Evolutionary conservation across 2,329 filamentous ascomycete species (phyloP), one percentile per base, ranked within the genome.

Genomic region (Ceratocystiopsis minuta): DNA sequence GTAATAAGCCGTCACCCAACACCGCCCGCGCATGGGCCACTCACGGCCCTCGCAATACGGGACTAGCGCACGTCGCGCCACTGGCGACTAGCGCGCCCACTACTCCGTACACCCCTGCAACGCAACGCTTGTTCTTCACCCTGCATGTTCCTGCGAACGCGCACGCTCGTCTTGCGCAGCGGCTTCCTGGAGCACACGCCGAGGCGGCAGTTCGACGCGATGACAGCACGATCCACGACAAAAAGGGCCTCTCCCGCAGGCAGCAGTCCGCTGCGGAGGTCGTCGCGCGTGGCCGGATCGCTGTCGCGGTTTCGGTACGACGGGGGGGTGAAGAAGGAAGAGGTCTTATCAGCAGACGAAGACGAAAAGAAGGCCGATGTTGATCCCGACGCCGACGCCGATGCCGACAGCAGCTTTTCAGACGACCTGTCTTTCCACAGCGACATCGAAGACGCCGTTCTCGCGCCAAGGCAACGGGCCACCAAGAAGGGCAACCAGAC

Each of bases 361-460:
- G 11, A n/a, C 3, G 40, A 43, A 34, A 34, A 42, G 15, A 36
- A 16, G 40, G 41, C 35, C 9, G 24, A 38, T 17, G 44, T 40
- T 36, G 13, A 34, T 20, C 28, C 28, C 31, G 44, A 42, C 37
- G 39, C 41, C 36, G 40, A 33, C 34, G 32, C 28, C 31, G 44
- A 42, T 32, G 37, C 41, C 33, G 40, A 40, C 18, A 44, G 47
- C 45, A 46, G 45, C 16, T 38, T 50, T 9, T 50, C 49, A 1
- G 45, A 45, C 33, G 45, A 45, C 33, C 37, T 49, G 18, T 47
- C 48, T 2, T 45, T 48, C 13, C 35, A 43, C 24, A 50, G 54
- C 40, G 57, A 59, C 43, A 59, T 60, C 36, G 57, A 59, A 46
- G 57, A 60, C 47, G 54, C 56, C 36, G 41, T 57, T 3, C 35